Conservation (phyloP, 2,329 filamentous ascomycete species). For the Aspergillus ibericus region DNA sequence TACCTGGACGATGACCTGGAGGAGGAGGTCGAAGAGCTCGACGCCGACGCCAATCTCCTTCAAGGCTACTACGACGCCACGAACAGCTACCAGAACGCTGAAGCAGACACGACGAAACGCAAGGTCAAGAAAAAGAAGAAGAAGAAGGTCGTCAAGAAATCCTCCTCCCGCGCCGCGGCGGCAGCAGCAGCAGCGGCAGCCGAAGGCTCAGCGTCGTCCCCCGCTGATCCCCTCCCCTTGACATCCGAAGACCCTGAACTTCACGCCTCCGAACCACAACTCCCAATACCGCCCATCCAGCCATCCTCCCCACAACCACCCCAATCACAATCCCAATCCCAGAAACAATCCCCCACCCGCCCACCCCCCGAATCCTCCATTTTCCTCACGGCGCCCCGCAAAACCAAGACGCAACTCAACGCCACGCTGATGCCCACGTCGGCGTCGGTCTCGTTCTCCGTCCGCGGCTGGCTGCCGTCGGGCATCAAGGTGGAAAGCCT, state of each 20-base stretch:
- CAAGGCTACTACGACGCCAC: constrained; percentile 49
- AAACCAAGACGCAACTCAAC: constrained; percentile 60
- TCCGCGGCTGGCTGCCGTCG: constrained; percentile 65
- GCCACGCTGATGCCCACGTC: constrained; percentile 78
- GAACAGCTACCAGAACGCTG: constrained; percentile 31
- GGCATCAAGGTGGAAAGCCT: constrained; percentile 64
- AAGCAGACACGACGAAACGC: constrained; percentile 29
- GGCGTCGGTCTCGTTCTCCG: constrained; percentile 64
- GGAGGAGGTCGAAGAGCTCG: constrained; percentile 35
- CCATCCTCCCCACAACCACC: constrained; percentile 15
- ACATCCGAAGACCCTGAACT: background rate
- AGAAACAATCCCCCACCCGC: constrained; percentile 10
- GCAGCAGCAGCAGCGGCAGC: constrained; percentile 8
- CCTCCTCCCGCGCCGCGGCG: constrained; percentile 28
- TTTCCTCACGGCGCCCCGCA: constrained; percentile 29
- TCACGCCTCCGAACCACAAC: constrained; percentile 9
- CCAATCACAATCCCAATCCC: constrained; percentile 19
- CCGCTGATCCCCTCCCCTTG: constrained; percentile 8
- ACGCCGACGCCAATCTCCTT: constrained; percentile 41
- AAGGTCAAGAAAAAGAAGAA: constrained; percentile 42
- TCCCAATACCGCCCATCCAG: constrained; percentile 11
- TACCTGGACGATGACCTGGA: constrained; percentile 51
- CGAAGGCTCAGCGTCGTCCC: constrained; percentile 8
- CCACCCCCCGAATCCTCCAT: constrained; percentile 12
- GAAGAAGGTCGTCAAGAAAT: constrained; percentile 34